Percentiles rank a stretch among this genome's conserved stretches.
Evolutionary conservation across 1,284 basidiomycete species (phyloP).

Genomic region (Ustilago esculenta): DNA sequence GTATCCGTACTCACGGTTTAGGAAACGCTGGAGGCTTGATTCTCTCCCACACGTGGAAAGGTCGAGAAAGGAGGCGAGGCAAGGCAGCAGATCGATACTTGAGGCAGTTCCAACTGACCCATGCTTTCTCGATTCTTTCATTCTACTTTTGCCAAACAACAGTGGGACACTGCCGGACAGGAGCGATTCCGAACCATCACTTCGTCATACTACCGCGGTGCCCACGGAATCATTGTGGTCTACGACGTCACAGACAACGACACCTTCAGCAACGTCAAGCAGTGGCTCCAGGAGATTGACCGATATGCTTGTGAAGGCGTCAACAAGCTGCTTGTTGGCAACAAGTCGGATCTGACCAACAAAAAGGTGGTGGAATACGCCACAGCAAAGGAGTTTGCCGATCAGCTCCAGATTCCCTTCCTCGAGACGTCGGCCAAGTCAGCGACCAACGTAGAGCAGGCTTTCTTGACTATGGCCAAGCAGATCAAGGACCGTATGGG

Average conservation of each 20-base stretch:
- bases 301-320: constrained; percentile 98
- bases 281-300: constrained; percentile 99
- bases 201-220: constrained; percentile 89
- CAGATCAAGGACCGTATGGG: constrained; percentile 68
- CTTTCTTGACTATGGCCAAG: constrained; percentile 70
- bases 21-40: too few relatives aligned
- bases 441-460: constrained; percentile 70
- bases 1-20: too few relatives aligned
- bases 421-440: constrained; percentile 70
- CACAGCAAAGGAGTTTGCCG: constrained; percentile 80
- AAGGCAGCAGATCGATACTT: constrained; percentile 7
- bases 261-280: constrained; percentile 98
- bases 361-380: constrained; percentile 99
- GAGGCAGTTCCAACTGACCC: constrained; percentile 5
- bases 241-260: constrained; percentile 96
- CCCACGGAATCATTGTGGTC: constrained; percentile 94
- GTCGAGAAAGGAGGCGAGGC: constrained; percentile 2
- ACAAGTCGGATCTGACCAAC: constrained; percentile 95
- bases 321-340: constrained; percentile 96
- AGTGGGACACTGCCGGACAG: constrained; percentile 69
- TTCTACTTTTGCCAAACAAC: not conserved
- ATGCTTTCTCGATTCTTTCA: not conserved
- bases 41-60: too few relatives aligned
- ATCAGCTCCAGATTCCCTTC: constrained; percentile 68
- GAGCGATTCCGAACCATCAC: constrained; percentile 81